These are phyloP conservation scores for Microbotryum silenes-acaulis DNA, from an alignment of 1,284 basidiomycete genomes.

Conservation along the genomic window DNA sequence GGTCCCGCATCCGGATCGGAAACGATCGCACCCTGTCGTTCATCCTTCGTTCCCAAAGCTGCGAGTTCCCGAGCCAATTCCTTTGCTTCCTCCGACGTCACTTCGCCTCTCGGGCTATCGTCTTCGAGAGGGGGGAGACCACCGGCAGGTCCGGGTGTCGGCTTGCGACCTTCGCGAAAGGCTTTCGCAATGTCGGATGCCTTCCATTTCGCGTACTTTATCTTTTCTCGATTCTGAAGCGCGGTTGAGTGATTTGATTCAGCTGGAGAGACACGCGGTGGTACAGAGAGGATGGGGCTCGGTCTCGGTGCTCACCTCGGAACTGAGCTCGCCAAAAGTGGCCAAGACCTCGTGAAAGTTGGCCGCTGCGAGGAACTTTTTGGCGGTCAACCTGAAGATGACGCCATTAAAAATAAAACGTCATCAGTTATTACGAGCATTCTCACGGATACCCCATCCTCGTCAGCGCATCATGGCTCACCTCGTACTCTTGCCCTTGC, in stretches of 20 bases:
- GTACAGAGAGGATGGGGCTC: not conserved
- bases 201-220: conserved; percentile 87
- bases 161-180: conserved; percentile 71
- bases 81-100: conserved; percentile 21
- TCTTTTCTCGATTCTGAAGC: conserved; percentile 61
- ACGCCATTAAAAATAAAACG: too few relatives aligned
- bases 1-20: not conserved
- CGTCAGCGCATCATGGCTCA: conserved; percentile 36
- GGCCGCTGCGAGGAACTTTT: conserved; percentile 76
- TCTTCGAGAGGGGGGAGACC: conserved; percentile 17
- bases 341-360: conserved; percentile 77
- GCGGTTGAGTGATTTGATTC: conserved; percentile 3
- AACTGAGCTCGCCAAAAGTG: conserved; percentile 53
- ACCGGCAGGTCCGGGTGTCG: conserved; percentile 47
- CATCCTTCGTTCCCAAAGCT: conserved; percentile 11
- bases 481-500: conserved; percentile 66
- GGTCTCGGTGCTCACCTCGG: conserved; percentile 35
- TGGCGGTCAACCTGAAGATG: conserved; percentile 61
- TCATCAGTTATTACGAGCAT: too few relatives aligned
- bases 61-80: conserved; percentile 24
- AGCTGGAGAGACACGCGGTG: conserved; percentile 39
- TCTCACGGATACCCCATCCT: too few relatives aligned
- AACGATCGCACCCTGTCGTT: not conserved
- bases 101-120: not conserved
- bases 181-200: conserved; percentile 82